Evolutionary conservation across 1,284 basidiomycete species (phyloP).

Genomic region (Malassezia yamatoensis): DNA sequence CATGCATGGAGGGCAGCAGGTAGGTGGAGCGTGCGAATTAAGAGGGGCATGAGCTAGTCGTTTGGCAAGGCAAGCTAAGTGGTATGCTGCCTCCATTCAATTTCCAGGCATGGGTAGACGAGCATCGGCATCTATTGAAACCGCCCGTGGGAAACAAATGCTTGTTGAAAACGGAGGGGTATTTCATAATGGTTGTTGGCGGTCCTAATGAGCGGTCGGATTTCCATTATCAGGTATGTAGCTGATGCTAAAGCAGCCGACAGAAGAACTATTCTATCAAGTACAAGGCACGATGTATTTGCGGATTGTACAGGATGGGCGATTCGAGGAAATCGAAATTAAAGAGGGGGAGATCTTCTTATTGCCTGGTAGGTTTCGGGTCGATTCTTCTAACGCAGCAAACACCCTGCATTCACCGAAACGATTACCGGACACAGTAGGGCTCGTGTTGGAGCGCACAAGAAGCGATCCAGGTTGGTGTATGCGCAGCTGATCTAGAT

Average conservation of each 20-base stretch:
- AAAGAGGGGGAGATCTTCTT: slow-evolving; percentile 94
- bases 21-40: background rate
- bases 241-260: slow-evolving; percentile 18
- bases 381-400: slow-evolving; percentile 29
- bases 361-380: slow-evolving; percentile 52
- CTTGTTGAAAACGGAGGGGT: slow-evolving; percentile 35
- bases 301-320: slow-evolving; percentile 65
- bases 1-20: background rate
- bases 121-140: slow-evolving; percentile 42
- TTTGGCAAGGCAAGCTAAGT: too few relatives aligned
- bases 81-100: slow-evolving; percentile 34
- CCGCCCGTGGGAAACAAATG: slow-evolving; percentile 48
- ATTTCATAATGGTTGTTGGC: slow-evolving; percentile 46
- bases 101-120: slow-evolving; percentile 46
- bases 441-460: slow-evolving; percentile 85
- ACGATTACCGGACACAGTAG: slow-evolving; percentile 78
- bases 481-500: slow-evolving; percentile 53
- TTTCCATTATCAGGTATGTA: slow-evolving; percentile 31
- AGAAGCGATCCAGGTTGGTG: slow-evolving; percentile 47
- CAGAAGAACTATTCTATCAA: slow-evolving; percentile 47
- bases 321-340: slow-evolving; percentile 76
- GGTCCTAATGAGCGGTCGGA: slow-evolving; percentile 43
- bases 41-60: too few relatives aligned
- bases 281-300: slow-evolving; percentile 62
- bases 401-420: slow-evolving; percentile 93